These are phyloP conservation scores for Saturnispora serradocipensis DNA, from an alignment of 805 yeast genomes.

Conservation along the genomic window DNA sequence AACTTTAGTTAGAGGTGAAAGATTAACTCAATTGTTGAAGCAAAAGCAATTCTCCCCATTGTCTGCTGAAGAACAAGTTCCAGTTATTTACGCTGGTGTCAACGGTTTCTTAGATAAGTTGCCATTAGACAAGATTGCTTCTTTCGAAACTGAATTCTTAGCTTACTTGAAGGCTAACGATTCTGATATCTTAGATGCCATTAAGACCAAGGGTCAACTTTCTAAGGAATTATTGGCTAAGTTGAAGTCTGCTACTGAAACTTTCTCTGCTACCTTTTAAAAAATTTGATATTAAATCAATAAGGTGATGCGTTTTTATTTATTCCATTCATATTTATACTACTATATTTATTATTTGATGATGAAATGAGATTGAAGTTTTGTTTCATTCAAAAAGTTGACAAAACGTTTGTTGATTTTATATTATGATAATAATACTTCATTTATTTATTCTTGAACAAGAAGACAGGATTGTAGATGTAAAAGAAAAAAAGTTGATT, in stretches of 20 bases:
- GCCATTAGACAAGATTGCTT: slow-evolving; percentile 77
- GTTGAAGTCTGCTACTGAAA: slow-evolving; percentile 86
- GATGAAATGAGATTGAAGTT: slow-evolving; percentile 15
- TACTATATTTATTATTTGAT: slow-evolving; percentile 15
- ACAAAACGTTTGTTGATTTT: background rate
- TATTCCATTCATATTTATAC: slow-evolving; percentile 14
- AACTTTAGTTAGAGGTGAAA: slow-evolving; percentile 99
- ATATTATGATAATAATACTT: background rate
- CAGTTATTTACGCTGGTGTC: slow-evolving; percentile 98
- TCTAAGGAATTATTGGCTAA: slow-evolving; percentile 77
- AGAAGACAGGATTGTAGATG: background rate
- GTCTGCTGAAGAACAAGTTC: slow-evolving; percentile 98
- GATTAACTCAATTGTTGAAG: slow-evolving; percentile 96
- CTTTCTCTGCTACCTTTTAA: slow-evolving; percentile 82
- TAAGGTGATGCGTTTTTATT: slow-evolving; percentile 3
- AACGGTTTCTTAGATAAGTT: slow-evolving; percentile 94
- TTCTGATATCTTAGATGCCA: slow-evolving; percentile 71
- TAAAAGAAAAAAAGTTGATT: background rate
- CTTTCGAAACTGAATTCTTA: slow-evolving; percentile 88
- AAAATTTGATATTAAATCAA: background rate
- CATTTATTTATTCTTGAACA: background rate
- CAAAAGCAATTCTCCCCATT: slow-evolving; percentile 96
- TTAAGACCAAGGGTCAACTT: slow-evolving; percentile 84
- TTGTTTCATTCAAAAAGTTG: slow-evolving; percentile 2
- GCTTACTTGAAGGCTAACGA: slow-evolving; percentile 89